A percentile compares a stretch with the other conserved stretches of the same genome.
phyloP scores from a whole-genome alignment of 176 grass and related monocot genomes.

The Aegilops speltoides region DNA sequence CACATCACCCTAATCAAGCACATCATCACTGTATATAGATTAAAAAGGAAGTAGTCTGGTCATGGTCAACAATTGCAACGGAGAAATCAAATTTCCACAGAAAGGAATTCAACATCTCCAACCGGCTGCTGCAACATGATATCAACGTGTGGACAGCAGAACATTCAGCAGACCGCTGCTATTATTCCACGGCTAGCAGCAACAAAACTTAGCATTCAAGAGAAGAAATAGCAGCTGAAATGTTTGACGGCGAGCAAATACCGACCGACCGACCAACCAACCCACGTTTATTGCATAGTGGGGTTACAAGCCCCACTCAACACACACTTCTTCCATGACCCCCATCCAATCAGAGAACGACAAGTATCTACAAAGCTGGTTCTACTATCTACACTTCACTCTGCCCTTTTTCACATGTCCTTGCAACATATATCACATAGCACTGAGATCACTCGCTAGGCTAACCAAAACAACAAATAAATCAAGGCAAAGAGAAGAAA shows the following conservation, averaged over 20 bases:
- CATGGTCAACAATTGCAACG: constrained; percentile 41
- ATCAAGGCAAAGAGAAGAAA: constrained; percentile 37
- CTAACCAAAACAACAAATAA: constrained; percentile 59
- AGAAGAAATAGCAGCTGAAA: background rate
- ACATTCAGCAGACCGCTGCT: constrained; percentile 18
- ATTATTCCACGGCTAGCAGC: constrained; percentile 27
- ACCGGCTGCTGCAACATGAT: constrained; percentile 5
- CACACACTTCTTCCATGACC: constrained; percentile 25
- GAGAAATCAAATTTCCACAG: background rate
- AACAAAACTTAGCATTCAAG: background rate
- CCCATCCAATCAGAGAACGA: constrained; percentile 34
- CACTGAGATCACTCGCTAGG: constrained; percentile 36
- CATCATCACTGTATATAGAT: too few relatives aligned
- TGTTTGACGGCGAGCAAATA: constrained; percentile 24
- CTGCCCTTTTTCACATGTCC: constrained; percentile 33
- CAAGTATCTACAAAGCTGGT: constrained; percentile 79
- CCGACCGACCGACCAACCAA: background rate
- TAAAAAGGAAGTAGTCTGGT: background rate
- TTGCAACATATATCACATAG: constrained; percentile 41
- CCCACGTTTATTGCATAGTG: constrained; percentile 43
- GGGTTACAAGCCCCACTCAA: constrained; percentile 33
- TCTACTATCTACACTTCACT: constrained; percentile 75
- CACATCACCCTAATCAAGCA: too few relatives aligned
- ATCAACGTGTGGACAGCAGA: constrained; percentile 10
- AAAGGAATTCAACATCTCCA: constrained; percentile 44